Evolutionary conservation across 202 grass and related monocot species (phyloP).

Genomic region (Setaria italica): DNA sequence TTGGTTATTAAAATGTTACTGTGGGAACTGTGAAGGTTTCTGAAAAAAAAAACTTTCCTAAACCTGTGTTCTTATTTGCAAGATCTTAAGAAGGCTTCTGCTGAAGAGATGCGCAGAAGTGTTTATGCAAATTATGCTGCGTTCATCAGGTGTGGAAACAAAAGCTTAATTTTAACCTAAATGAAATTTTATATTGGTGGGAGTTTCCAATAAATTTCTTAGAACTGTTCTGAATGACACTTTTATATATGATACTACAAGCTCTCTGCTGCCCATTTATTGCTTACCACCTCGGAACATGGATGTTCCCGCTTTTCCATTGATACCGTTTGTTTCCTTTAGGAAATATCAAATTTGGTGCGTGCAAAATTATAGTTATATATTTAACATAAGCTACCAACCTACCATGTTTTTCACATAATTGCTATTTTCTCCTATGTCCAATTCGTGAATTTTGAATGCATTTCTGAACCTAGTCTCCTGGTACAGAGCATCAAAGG

Average conservation of each 20-base stretch:
- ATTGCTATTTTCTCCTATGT: background rate
- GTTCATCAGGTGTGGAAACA: slow-evolving; percentile 61
- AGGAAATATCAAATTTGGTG: slow-evolving; percentile 19
- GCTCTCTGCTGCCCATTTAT: background rate
- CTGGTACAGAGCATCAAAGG: slow-evolving; percentile 82
- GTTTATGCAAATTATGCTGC: slow-evolving; percentile 87
- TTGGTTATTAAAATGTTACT: background rate
- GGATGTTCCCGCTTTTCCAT: background rate
- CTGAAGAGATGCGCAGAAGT: slow-evolving; percentile 97
- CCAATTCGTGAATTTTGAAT: slow-evolving; percentile 18
- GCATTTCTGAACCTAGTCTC: slow-evolving; percentile 39
- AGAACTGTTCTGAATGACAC: background rate
- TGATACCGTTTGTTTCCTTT: slow-evolving; percentile 8
- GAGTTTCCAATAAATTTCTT: slow-evolving; percentile 12
- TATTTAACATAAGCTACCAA: background rate
- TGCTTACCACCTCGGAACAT: background rate
- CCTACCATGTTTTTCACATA: background rate
- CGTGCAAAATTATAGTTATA: background rate
- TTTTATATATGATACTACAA: background rate
- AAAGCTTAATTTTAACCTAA: slow-evolving; percentile 10
- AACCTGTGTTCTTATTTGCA: slow-evolving; percentile 84
- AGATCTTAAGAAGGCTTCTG: slow-evolving; percentile 98
- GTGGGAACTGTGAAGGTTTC: background rate
- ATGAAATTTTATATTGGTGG: background rate
- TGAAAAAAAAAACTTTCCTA: too few relatives aligned